Evolutionary conservation across 1,284 basidiomycete genomes (phyloP).

Genomic region (Trichosporon sp.): DNA sequence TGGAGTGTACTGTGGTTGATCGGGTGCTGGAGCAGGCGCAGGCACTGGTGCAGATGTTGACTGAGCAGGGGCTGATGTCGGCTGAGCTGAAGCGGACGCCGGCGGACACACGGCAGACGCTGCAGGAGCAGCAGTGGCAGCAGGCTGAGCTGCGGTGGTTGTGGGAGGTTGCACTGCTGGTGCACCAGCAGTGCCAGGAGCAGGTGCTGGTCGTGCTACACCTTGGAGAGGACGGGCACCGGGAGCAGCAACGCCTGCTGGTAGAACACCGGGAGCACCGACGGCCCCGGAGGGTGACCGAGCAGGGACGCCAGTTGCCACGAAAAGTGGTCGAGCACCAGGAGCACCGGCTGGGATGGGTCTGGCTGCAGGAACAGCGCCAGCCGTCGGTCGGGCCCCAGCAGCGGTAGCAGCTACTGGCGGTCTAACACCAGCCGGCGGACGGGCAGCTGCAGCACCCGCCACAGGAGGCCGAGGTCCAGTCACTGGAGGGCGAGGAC

Average conservation of each 20-base stretch:
- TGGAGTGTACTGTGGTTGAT: not conserved
- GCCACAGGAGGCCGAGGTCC: slow-evolving; percentile 18
- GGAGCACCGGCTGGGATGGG: slow-evolving; percentile 7
- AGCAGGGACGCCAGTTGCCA: not conserved
- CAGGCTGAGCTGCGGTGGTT: not conserved
- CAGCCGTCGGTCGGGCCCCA: slow-evolving; percentile 1
- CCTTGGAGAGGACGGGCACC: not conserved
- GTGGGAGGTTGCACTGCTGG: not conserved
- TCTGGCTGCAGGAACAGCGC: not conserved
- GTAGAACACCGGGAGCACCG: not conserved
- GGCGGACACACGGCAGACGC: not conserved
- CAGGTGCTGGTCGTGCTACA: not conserved
- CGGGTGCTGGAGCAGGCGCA: not conserved
- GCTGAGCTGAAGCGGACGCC: not conserved
- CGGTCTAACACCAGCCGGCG: not conserved
- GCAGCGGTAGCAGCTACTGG: not conserved
- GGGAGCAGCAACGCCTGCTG: not conserved
- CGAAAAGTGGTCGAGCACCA: not conserved
- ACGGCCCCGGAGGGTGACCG: not conserved
- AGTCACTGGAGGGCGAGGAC: slow-evolving; percentile 13
- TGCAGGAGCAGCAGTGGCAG: slow-evolving; percentile 10
- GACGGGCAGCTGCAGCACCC: not conserved
- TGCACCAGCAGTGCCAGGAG: not conserved
- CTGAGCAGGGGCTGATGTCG: slow-evolving; percentile 11
- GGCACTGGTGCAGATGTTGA: not conserved